phyloP scores from a whole-genome alignment of 176 grass and related monocot species.

The Puya raimondii region DNA sequence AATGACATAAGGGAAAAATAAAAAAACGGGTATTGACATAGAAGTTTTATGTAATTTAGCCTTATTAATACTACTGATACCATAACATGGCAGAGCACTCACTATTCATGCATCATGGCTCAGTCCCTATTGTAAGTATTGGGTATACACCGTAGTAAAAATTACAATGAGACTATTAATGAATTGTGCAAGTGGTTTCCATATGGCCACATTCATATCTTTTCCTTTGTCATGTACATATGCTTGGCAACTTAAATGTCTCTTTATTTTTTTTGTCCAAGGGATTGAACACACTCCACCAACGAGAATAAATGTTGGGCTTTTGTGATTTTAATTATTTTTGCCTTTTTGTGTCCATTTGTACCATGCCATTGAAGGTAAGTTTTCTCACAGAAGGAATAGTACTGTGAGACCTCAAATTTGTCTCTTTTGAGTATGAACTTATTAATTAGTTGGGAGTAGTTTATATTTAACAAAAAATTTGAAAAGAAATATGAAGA shows the following conservation, averaged over 20 bases:
- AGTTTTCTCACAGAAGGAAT: background rate
- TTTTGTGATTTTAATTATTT: too few species aligned
- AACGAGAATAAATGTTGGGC: background rate
- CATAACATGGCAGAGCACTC: too few species aligned
- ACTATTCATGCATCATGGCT: too few species aligned
- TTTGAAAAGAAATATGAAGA: background rate
- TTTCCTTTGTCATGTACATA: background rate
- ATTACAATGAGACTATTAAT: too few species aligned
- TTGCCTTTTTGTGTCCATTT: background rate
- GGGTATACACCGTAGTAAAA: too few species aligned
- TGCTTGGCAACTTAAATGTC: slow-evolving; percentile 1
- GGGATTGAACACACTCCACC: background rate
- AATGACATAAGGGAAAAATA: too few species aligned
- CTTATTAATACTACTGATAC: too few species aligned
- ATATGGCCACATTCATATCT: too few species aligned
- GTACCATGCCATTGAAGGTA: background rate
- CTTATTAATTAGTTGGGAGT: background rate
- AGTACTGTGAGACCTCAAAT: background rate
- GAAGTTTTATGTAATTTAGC: too few species aligned
- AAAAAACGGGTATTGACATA: too few species aligned
- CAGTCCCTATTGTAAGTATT: too few species aligned
- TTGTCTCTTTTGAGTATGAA: background rate
- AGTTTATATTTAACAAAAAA: background rate
- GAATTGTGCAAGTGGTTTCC: too few species aligned
- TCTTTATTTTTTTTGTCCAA: background rate